Conservation (phyloP, 495 filamentous ascomycete species). For the Arthonia radiata region DNA sequence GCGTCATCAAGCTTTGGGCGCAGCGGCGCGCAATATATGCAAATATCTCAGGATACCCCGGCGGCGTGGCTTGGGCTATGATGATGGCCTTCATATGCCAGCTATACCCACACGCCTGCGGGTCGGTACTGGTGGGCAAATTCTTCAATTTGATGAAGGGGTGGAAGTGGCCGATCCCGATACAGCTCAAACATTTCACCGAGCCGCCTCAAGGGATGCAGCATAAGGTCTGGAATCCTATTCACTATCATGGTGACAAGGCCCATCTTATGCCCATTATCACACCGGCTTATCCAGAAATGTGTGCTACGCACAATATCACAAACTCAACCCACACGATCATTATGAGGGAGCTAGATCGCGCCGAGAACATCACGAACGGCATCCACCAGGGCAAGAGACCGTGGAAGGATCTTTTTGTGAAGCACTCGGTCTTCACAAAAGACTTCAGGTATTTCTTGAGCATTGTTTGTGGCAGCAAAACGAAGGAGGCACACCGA, state of each 20-base stretch:
- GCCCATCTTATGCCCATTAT: slow-evolving; percentile 93
- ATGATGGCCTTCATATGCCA: slow-evolving; percentile 88
- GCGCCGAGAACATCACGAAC: slow-evolving; percentile 52
- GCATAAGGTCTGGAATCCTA: slow-evolving; percentile 83
- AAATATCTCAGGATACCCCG: slow-evolving; percentile 87
- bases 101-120: slow-evolving; percentile 81
- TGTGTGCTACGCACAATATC: slow-evolving; percentile 92
- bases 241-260: slow-evolving; percentile 57
- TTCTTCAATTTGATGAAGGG: slow-evolving; percentile 80
- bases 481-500: slow-evolving; percentile 58
- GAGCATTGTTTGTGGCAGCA: slow-evolving; percentile 63
- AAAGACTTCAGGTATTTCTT: slow-evolving; percentile 84
- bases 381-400: slow-evolving; percentile 50
- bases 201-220: slow-evolving; percentile 54
- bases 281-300: slow-evolving; percentile 79
- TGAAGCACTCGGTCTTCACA: slow-evolving; percentile 78
- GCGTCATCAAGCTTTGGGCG: slow-evolving; percentile 90
- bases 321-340: slow-evolving; percentile 62
- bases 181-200: slow-evolving; percentile 72
- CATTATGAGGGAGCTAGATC: slow-evolving; percentile 57
- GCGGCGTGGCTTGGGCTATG: slow-evolving; percentile 96
- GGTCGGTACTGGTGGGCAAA: slow-evolving; percentile 61
- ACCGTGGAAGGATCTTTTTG: slow-evolving; percentile 71
- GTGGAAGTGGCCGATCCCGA: slow-evolving; percentile 86
- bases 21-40: slow-evolving; percentile 81